Conservation (phyloP, 495 filamentous ascomycete genomes). For the Diplogelasinospora grovesii region DNA sequence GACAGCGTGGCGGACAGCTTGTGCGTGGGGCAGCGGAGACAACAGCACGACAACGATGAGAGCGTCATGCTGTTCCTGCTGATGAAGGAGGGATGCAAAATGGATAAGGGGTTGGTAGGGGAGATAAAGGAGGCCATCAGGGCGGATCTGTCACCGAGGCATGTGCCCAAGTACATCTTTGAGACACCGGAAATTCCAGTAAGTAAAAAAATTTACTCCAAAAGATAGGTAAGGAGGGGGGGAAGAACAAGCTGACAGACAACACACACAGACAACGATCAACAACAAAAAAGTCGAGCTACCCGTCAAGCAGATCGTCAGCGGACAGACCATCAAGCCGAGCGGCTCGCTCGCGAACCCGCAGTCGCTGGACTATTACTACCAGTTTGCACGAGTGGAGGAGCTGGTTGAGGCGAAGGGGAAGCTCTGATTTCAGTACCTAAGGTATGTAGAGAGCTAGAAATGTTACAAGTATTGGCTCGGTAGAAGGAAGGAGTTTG, state of each 20-base stretch:
- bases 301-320: conserved; percentile 79
- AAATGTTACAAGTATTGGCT: too few species aligned
- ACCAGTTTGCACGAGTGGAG: conserved; percentile 73
- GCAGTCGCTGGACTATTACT: conserved; percentile 67
- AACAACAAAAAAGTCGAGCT: conserved; percentile 84
- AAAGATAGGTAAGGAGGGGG: neutral
- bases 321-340: conserved; percentile 64
- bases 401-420: conserved; percentile 40
- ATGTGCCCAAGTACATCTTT: conserved; percentile 73
- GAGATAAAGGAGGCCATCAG: conserved; percentile 57
- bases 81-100: conserved; percentile 55
- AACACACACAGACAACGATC: conserved; percentile 67
- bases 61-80: conserved; percentile 68
- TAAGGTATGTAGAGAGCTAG: too few species aligned
- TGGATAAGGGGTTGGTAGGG: conserved; percentile 49
- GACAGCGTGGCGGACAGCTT: conserved; percentile 57
- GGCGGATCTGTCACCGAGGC: conserved; percentile 57
- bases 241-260: neutral
- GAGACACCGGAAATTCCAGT: conserved; percentile 76
- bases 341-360: conserved; percentile 74
- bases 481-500: too few species aligned
- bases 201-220: conserved; percentile 33
- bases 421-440: conserved; percentile 25
- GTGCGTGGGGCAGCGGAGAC: conserved; percentile 68
- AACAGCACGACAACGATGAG: conserved; percentile 63